Evolutionary conservation across 805 yeast species (phyloP).

Genomic region (Ogataea zsoltii): DNA sequence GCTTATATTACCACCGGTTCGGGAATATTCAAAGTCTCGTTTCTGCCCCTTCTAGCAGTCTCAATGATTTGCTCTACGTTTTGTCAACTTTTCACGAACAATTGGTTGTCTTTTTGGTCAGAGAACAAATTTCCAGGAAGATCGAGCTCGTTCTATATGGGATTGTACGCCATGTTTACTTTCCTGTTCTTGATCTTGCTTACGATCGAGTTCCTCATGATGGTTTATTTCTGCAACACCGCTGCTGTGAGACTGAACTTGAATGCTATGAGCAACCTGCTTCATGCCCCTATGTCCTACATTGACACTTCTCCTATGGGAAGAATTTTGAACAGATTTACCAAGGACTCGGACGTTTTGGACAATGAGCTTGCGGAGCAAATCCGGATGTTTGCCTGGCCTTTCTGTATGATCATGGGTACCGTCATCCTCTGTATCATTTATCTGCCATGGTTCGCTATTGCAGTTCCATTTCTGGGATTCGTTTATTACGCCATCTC

Average conservation of each 20-base stretch:
- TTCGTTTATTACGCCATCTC: slow-evolving; percentile 48
- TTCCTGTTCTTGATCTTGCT: slow-evolving; percentile 47
- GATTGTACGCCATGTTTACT: slow-evolving; percentile 65
- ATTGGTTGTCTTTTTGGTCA: slow-evolving; percentile 86
- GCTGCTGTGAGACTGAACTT: slow-evolving; percentile 61
- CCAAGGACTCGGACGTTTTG: slow-evolving; percentile 81
- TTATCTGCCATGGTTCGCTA: slow-evolving; percentile 60
- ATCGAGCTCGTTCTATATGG: slow-evolving; percentile 63
- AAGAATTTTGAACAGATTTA: slow-evolving; percentile 78
- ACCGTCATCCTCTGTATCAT: slow-evolving; percentile 42
- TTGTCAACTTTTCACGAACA: slow-evolving; percentile 57
- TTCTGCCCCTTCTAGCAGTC: slow-evolving; percentile 20
- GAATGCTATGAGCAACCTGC: slow-evolving; percentile 55
- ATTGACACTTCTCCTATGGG: slow-evolving; percentile 90
- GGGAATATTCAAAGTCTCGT: slow-evolving; percentile 48
- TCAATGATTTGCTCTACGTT: slow-evolving; percentile 43
- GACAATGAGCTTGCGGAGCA: slow-evolving; percentile 81
- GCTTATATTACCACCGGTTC: slow-evolving; percentile 56
- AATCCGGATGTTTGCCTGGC: slow-evolving; percentile 57
- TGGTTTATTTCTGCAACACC: slow-evolving; percentile 52
- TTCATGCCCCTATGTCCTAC: slow-evolving; percentile 80
- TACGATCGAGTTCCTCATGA: slow-evolving; percentile 44
- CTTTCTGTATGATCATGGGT: slow-evolving; percentile 40
- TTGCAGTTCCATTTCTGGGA: slow-evolving; percentile 58
- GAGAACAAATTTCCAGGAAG: slow-evolving; percentile 44